Conservation (phyloP, 441 rosid genomes). For the Gossypium gossypioides region DNA sequence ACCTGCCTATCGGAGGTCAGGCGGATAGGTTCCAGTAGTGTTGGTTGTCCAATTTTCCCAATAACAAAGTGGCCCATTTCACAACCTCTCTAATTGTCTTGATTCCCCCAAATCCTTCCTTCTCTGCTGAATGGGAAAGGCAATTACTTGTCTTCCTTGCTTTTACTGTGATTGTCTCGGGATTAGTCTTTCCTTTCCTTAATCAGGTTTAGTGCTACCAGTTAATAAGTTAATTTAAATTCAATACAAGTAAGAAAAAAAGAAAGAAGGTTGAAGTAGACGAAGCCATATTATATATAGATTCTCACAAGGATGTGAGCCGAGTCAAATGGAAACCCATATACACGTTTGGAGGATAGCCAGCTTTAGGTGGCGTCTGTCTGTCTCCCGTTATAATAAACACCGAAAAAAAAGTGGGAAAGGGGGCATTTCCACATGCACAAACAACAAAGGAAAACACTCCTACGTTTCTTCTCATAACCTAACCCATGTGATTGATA, state of each 20-base stretch:
- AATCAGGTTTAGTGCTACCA: no score
- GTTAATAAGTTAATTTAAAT: no score
- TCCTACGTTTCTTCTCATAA: not conserved
- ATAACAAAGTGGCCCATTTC: not conserved
- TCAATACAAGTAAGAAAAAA: no score
- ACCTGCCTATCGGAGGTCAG: not conserved
- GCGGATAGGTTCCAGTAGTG: not conserved
- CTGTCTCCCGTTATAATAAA: not conserved
- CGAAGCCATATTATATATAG: not conserved
- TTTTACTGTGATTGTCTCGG: no score
- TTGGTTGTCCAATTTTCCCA: not conserved
- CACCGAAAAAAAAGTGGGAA: not conserved
- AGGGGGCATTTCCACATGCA: conserved; percentile 1
- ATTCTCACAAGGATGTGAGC: not conserved
- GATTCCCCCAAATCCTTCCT: not conserved
- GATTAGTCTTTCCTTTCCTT: no score
- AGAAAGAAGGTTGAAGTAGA: not conserved
- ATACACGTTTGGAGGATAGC: not conserved
- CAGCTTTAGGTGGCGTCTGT: not conserved
- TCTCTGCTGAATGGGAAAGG: no score
- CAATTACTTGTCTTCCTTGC: no score
- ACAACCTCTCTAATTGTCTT: not conserved
- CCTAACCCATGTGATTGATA: not conserved
- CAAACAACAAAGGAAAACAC: not conserved
- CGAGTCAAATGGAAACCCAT: not conserved